These are phyloP conservation scores for Kwoniella sp. DNA, from an alignment of 768 basidiomycete genomes.

Conservation along the genomic window DNA sequence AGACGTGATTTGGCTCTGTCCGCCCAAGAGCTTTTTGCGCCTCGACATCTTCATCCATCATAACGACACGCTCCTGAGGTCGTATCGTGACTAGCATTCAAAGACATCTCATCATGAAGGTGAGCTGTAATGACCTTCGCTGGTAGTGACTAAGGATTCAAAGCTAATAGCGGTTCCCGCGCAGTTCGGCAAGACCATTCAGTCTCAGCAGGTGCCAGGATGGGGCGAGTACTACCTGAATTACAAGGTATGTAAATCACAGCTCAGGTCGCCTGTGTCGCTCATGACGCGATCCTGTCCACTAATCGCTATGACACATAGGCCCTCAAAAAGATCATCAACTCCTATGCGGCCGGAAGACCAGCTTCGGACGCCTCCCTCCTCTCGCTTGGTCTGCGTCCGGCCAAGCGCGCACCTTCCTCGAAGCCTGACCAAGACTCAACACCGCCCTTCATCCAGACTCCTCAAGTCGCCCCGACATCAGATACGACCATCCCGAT, in stretches of 20 bases:
- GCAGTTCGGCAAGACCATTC: slow-evolving; percentile 97
- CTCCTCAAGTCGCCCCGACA: slow-evolving; percentile 10
- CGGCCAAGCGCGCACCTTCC: slow-evolving; percentile 61
- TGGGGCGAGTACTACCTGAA: slow-evolving; percentile 95
- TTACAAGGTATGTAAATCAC: slow-evolving; percentile 69
- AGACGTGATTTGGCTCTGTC: no score
- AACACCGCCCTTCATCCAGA: slow-evolving; percentile 11
- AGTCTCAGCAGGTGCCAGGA: slow-evolving; percentile 92
- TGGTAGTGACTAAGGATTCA: no score
- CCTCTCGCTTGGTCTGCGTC: slow-evolving; percentile 78
- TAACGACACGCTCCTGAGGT: no score
- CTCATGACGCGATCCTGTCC: no score
- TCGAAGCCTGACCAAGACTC: slow-evolving; percentile 5
- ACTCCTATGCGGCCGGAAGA: slow-evolving; percentile 84
- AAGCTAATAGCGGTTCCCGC: neutral
- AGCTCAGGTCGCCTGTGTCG: neutral
- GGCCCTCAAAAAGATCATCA: slow-evolving; percentile 73
- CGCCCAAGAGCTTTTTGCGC: no score
- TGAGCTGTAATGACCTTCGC: neutral
- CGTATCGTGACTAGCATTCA: no score
- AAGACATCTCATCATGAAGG: slow-evolving; percentile 18
- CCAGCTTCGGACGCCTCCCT: slow-evolving; percentile 88
- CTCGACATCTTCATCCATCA: no score
- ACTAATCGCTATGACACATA: neutral
- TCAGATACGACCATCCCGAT: slow-evolving; percentile 2